Base-by-base conservation (phyloP, 129 eudicot species). In the Centella asiatica region DNA sequence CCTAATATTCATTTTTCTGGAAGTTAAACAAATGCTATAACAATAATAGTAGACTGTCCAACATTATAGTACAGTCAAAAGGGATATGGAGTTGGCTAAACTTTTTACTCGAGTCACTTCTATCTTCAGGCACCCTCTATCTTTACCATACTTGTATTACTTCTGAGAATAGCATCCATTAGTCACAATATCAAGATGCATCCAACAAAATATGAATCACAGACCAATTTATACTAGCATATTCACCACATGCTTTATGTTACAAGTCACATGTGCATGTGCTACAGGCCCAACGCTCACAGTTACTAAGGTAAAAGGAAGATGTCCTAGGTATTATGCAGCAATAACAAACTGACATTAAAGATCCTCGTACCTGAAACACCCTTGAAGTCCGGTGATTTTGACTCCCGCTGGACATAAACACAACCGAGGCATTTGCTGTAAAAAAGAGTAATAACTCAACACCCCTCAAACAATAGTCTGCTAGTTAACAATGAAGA, bases 351-450 rank as follows among this genome's bases (percentile, higher is more conserved):
- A 42, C 0, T 42, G 19, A n/a, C 29, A 20, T 11, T 15, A 6
- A 9, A 66, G 33, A 62, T 6, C 26, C 19, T 57, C 22, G 12
- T 81, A 90, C 97, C 97, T 77, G 97, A 90, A 59, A 90, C 97
- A 29, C 97, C 97, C 75, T 81, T 86, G 71, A 83, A 86, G 74
- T 83, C 83, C 5, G 95, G 64, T 68, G 97, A 79, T 64, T 86
- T 90, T 62, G 82, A 80, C 73, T 90, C 97, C 66, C 97, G 85
- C 68, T 90, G 94, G 71, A 90, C 97, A 73, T 76, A 86, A 70
- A 90, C 87, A 71, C 97, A 90, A 34, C 97, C 97, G 39, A 90
- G 97, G 78, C 97, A 90, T 85, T 90, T 86, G 87, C 97, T 90
- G 90, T 46, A 69, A 74, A 65, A 52, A 62, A 32, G 11, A 63